Base-by-base conservation (phyloP, 768 basidiomycete species). In the Psilocybe azurescens region DNA sequence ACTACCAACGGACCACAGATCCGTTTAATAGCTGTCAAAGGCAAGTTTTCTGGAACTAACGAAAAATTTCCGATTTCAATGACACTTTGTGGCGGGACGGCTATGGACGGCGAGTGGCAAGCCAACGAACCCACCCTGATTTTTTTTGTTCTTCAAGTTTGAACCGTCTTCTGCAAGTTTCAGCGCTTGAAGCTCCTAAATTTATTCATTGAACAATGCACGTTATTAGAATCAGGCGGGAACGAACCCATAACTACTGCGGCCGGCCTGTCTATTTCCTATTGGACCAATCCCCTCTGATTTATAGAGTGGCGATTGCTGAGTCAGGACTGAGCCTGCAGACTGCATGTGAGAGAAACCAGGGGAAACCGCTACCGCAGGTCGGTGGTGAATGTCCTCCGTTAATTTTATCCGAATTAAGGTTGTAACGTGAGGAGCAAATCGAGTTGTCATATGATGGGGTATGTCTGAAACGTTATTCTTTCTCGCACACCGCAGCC, bases 341-440 rank as follows among this genome's bases (percentile, higher is more conserved):
- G 36, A 36, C 50, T 59, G 51, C 36, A 54, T 61, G 64, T 51
- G 61, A 61, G 61, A 61, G 39, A 58, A 47, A 41, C 28, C 30
- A 16, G 5, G 14, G n/a, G 38, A 39, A 39, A 39, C 38, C 38
- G 41, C 41, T 44, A 44, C 14, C 41, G n/a, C 41, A 59, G 49
- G 58, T 68, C 67, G 67, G 67, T 59, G 62, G 20, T 55, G 56
- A 68, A 65, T 59, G 39, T 68, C 64, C 60, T 63, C 67, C 67
- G 67, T 41, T 60, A 29, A 48, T 39, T 46, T 52, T 60, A n/a
- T 48, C 66, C 61, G 56, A 46, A 58, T 53, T 48, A 60, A 50
- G 50, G 50, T 52, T 29, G 50, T 50, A 50, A 1, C 28, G 33
- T 50, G 39, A 61, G 41, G 41, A 5, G 41, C 14, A 14, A 13